phyloP scores from a whole-genome alignment of 164 flowering plant species.

The Kingdonia uniflora region DNA sequence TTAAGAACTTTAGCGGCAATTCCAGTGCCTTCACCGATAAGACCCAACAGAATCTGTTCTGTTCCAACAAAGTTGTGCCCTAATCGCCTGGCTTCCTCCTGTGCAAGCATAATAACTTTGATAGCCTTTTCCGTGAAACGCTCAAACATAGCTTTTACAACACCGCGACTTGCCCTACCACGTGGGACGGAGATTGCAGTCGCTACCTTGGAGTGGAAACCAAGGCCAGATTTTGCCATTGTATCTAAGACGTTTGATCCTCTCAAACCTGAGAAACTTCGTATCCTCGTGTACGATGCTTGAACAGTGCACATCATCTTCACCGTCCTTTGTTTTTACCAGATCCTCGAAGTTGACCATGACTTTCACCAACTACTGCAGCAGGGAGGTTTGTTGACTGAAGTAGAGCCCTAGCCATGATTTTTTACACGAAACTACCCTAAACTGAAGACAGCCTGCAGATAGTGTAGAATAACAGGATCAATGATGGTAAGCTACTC shows the following conservation, averaged over 20 bases:
- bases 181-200: conserved; percentile 19
- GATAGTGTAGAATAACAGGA: too few species aligned
- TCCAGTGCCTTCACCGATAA: conserved; percentile 97
- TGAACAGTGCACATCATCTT: conserved; percentile 31
- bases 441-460: too few species aligned
- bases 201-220: conserved; percentile 35
- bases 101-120: conserved; percentile 95
- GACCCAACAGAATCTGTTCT: conserved; percentile 86
- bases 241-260: conserved; percentile 32
- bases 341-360: conserved; percentile 28
- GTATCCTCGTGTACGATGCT: conserved; percentile 22
- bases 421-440: not conserved
- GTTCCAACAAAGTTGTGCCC: conserved; percentile 98
- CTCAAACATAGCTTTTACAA: conserved; percentile 76
- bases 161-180: conserved; percentile 29
- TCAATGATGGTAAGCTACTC: too few species aligned
- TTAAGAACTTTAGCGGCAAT: conserved; percentile 96
- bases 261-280: conserved; percentile 39
- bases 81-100: conserved; percentile 91
- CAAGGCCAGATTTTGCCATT: conserved; percentile 14
- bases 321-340: conserved; percentile 23
- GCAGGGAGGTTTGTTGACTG: conserved; percentile 43
- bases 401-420: conserved; percentile 57
- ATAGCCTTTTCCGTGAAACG: conserved; percentile 96
- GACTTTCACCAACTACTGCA: conserved; percentile 20